These are phyloP conservation scores for Gracilaria caudata DNA, from an alignment of 23 red algal genomes.

Conservation along the genomic window DNA sequence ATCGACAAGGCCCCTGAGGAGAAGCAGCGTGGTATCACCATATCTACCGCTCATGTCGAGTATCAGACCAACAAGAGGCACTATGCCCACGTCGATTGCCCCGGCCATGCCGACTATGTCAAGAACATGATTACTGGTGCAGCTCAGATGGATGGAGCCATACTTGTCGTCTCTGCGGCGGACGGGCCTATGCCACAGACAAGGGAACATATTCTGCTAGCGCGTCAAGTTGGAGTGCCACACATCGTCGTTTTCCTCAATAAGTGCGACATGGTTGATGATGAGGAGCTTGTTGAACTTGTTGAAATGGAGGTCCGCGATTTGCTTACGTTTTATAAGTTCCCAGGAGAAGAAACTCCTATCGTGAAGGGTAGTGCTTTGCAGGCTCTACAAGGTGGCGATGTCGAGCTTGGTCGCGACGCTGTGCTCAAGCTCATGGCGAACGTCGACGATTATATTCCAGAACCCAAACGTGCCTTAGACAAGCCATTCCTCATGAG, in stretches of 20 bases:
- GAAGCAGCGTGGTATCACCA: slow-evolving; percentile 96
- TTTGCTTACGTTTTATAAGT: slow-evolving; percentile 95
- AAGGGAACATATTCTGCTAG: slow-evolving; percentile 94
- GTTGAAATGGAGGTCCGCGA: slow-evolving; percentile 99
- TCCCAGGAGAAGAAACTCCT: slow-evolving; percentile 88
- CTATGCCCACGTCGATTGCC: slow-evolving; percentile 98
- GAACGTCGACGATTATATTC: slow-evolving; percentile 89
- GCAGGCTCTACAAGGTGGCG: slow-evolving; percentile 87
- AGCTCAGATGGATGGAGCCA: slow-evolving; percentile 96
- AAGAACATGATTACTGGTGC: slow-evolving; percentile 99
- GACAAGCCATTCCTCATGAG: slow-evolving; percentile 96
- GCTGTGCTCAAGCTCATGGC: slow-evolving; percentile 88
- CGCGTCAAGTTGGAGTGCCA: slow-evolving; percentile 97
- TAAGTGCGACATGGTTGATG: slow-evolving; percentile 98
- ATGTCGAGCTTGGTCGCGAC: slow-evolving; percentile 70
- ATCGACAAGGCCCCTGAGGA: slow-evolving; percentile 99
- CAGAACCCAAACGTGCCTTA: slow-evolving; percentile 83
- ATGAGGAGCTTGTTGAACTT: slow-evolving; percentile 91
- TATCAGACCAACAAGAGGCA: slow-evolving; percentile 90
- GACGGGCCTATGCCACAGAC: slow-evolving; percentile 99
- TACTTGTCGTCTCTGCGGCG: slow-evolving; percentile 91
- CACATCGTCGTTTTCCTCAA: slow-evolving; percentile 99
- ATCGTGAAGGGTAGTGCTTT: slow-evolving; percentile 94
- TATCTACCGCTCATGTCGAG: slow-evolving; percentile 89
- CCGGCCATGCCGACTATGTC: slow-evolving; percentile 99